Conservation (phyloP, 1,139 yeast species). For the Meyerozyma athensensis region DNA sequence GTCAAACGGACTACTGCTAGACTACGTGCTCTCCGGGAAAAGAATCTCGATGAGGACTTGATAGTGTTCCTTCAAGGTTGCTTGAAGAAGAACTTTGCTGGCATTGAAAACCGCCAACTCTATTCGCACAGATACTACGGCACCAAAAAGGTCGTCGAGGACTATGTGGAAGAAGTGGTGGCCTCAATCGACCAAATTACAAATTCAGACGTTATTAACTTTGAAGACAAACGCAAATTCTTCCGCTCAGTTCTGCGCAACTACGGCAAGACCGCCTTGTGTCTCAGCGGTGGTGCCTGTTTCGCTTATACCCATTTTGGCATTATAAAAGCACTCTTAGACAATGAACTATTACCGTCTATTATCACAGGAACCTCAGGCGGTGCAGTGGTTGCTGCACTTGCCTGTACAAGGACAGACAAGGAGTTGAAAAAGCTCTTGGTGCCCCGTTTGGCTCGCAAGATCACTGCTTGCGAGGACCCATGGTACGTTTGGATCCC, state of each 20-base stretch:
- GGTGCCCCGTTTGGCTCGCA: conserved; percentile 58
- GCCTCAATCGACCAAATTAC: conserved; percentile 43
- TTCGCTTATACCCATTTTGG: conserved; percentile 80
- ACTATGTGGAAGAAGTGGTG: conserved; percentile 51
- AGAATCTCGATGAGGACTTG: conserved; percentile 40
- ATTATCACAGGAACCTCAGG: conserved; percentile 80
- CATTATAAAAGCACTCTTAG: conserved; percentile 64
- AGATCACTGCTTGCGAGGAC: conserved; percentile 70
- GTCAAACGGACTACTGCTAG: conserved; percentile 47
- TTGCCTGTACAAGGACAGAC: conserved; percentile 66
- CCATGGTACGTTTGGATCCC: conserved; percentile 57
- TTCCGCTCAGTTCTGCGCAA: conserved; percentile 58
- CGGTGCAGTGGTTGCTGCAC: conserved; percentile 76
- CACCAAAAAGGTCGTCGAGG: conserved; percentile 57
- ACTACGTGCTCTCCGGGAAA: conserved; percentile 32
- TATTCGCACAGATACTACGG: conserved; percentile 76
- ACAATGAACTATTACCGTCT: conserved; percentile 60
- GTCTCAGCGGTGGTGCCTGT: conserved; percentile 77
- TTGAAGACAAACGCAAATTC: conserved; percentile 44
- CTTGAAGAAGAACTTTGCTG: conserved; percentile 70
- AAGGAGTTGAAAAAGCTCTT: conserved; percentile 56
- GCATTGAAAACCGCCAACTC: conserved; percentile 66
- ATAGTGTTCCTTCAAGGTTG: conserved; percentile 61
- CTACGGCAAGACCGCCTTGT: conserved; percentile 69
- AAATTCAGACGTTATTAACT: conserved; percentile 32